Base-by-base conservation (phyloP, 345 rosid genomes). In the Gossypium thurberi region DNA sequence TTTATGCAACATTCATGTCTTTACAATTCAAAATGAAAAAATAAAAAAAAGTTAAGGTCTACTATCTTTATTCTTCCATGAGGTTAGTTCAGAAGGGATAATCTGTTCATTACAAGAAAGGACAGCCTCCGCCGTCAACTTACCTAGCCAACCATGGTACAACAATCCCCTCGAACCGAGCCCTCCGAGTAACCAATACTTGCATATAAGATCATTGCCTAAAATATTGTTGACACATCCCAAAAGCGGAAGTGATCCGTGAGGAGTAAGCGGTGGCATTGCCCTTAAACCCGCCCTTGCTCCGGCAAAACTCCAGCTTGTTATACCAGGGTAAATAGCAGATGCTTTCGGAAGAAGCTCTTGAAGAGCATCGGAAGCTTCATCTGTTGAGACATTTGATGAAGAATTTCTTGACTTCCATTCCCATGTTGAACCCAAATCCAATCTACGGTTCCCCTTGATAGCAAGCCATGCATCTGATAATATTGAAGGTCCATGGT, bases 281-380 rank as follows among this genome's bases (percentile, higher is more conserved):
- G 97, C 97, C 83, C 97, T 83, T 76, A 92, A 82, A 42, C 98
- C 97, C 11, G 97, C 97, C 79, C 80, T 92, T 51, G 97, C 95
- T 79, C 86, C 88, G 0, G 78, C 62, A 66, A 87, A 82, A 40
- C 62, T 79, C 98, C 98, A 94, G 66, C 82, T 78, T 67, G 67
- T 77, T 69, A 92, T 88, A 61, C 81, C 85, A 13, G 97, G 97
- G 76, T 87, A 94, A 69, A 89, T 62, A 58, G 76, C 81, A 51
- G 86, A 87, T 23, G 88, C 95, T 82, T 92, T 94, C 0, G 95
- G 95, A 51, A 91, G 83, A 81, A 94, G 98, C 85, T 84, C 86
- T 18, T 81, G 40, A 9, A 94, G 88, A 58, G 97, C 95, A 77
- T 64, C 81, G 13, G 89, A 79, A 67, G 95, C 92, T 83, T 94